These are phyloP conservation scores for Diplogelasinospora grovesii DNA, from an alignment of 495 filamentous ascomycete genomes.

Conservation along the genomic window DNA sequence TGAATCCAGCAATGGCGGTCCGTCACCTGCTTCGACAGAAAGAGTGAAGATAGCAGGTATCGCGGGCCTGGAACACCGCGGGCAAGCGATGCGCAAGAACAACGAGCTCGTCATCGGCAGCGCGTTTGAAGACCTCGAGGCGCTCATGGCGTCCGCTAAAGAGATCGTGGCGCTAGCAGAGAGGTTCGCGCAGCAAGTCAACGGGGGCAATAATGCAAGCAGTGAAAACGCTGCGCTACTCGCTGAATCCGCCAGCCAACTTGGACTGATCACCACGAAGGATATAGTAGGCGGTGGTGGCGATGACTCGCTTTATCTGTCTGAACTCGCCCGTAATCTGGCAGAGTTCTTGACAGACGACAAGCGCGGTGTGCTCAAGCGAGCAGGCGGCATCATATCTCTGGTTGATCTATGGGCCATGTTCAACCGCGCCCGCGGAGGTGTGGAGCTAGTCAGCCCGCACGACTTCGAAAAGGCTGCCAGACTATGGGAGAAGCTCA, in stretches of 20 bases:
- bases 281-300: constrained; percentile 61
- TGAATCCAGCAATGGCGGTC: constrained; percentile 46
- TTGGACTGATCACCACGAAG: constrained; percentile 87
- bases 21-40: constrained; percentile 12
- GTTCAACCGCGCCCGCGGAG: constrained; percentile 92
- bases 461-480: constrained; percentile 88
- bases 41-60: constrained; percentile 73
- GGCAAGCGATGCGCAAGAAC: constrained; percentile 75
- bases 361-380: constrained; percentile 66
- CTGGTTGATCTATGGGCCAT: constrained; percentile 95
- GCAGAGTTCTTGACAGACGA: constrained; percentile 96
- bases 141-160: constrained; percentile 94
- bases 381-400: constrained; percentile 88
- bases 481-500: constrained; percentile 78
- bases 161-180: constrained; percentile 92
- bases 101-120: constrained; percentile 89
- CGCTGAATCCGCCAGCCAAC: constrained; percentile 73
- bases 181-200: constrained; percentile 66
- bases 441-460: constrained; percentile 90
- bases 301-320: constrained; percentile 50
- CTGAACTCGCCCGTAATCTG: constrained; percentile 81
- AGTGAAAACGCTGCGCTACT: constrained; percentile 66
- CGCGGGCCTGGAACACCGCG: constrained; percentile 80
- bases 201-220: constrained; percentile 44
- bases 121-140: constrained; percentile 94